Base-by-base conservation (phyloP, 1,284 basidiomycete genomes). In the Puccinia triticina region DNA sequence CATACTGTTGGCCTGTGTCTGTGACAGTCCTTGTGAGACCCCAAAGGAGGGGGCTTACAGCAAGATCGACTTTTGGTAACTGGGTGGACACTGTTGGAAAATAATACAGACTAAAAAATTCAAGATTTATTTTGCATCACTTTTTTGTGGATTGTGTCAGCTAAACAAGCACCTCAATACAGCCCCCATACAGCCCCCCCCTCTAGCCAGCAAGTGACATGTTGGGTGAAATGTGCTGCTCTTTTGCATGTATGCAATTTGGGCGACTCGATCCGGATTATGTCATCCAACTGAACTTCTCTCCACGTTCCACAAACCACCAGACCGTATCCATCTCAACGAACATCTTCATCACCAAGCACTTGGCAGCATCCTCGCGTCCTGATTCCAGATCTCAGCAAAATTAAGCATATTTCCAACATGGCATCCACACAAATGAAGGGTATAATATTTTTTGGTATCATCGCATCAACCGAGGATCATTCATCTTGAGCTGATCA, bases 371-470 rank as follows among this genome's bases (percentile, higher is more conserved):
- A 61, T 10, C 29, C 59, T 32, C 61, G 14, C 34, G 40, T 12
- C 32, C 29, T 23, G 0, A 40, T 66, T 21, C 55, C 23, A 69
- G n/a, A 26, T 29, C 40, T 34, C 18, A 43, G 40, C 32, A 14
- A 29, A 66, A 40, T 34, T 14, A n/a, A 40, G 7, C 18, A 66
- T 43, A n/a, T 2, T 48, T 26, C 8, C 71, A 73, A 21, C 18
- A 55, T 53, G 43, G 69, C 66, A 71, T 59, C 77, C 26, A 29
- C 77, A 32, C 37, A 23, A 55, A 79, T 79, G 77, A 67, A 71
- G 37, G 77, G 77, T 79, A n/a, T 21, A 26, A 50, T 71, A 26
- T 26, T 26, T 34, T 55, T 34, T 73, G 10, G 16, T 18, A 50
- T 72, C 64, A 72, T 21, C 4, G 16, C 48, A n/a, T 26, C 43